Base-by-base conservation (phyloP, 2,329 filamentous ascomycete species). In the Arthrinium puccinioides region DNA sequence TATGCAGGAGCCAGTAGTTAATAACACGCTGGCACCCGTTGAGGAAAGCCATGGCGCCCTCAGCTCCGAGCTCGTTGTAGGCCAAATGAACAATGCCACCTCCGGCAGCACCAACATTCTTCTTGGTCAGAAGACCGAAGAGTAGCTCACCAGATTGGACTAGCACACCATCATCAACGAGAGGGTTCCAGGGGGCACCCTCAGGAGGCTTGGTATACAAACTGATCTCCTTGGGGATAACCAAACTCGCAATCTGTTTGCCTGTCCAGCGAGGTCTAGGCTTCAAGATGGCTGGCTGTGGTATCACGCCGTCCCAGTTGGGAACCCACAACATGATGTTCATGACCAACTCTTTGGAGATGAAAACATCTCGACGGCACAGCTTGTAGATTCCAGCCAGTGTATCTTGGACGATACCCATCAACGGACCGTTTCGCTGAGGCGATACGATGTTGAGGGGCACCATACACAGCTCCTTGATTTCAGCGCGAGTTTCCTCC, bases 371-470 rank as follows among this genome's bases (percentile, higher is more conserved):
- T 57, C 89, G 82, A 51, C 88, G 84, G 53, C 85, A 95, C 50
- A 99, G 81, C 69, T 98, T 98, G 77, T 96, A 98, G 29, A 88
- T 83, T 64, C 94, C 92, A 49, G 89, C 92, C 41, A 99, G 74
- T 18, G 90, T 95, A 62, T 99, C 92, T 61, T 99, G 92, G 16
- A 98, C 92, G 50, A 98, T 97, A 79, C 94, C 94, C 94, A 99
- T 99, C 39, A 98, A 74, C 32, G 92, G 94, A 40, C 87, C 85
- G 63, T 98, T 98, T 56, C 89, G 82, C 63, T 98, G 92, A 5
- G 92, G 92, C 2, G 94, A 98, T 9, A 98, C 94, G 54, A 99
- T 97, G 62, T 98, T 96, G 51, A 92, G 76, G 1, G 92, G 92
- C n/a, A 99, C 92, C 75, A 97, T 84, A 61, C 90, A 97, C 11